These are phyloP conservation scores for Botrytis fabae DNA, from an alignment of 2,329 filamentous ascomycete species.

Conservation along the genomic window DNA sequence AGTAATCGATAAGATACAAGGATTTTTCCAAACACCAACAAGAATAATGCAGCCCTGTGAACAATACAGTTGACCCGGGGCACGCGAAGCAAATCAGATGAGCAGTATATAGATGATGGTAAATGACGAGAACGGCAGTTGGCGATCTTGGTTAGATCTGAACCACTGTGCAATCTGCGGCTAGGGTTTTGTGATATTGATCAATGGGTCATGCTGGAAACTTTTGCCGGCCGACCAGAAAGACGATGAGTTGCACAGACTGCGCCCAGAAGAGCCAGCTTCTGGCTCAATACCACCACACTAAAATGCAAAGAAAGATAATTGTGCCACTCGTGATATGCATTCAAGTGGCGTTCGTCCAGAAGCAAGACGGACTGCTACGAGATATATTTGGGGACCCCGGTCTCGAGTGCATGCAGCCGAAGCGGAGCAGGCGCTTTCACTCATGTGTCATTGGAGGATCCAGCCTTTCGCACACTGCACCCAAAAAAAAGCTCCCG, in stretches of 20 bases:
- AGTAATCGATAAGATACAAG: background rate
- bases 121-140: constrained; percentile 23
- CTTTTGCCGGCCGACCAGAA: constrained; percentile 21
- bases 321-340: constrained; percentile 19
- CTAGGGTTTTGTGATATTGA: constrained; percentile 16
- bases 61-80: constrained; percentile 8
- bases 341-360: background rate
- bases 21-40: constrained; percentile 4
- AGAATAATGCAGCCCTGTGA: constrained; percentile 22
- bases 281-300: constrained; percentile 11
- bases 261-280: constrained; percentile 10
- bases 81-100: constrained; percentile 22
- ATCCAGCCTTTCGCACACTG: background rate
- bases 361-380: constrained; percentile 3
- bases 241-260: background rate
- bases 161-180: constrained; percentile 19
- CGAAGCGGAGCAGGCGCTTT: constrained; percentile 12
- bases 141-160: constrained; percentile 24
- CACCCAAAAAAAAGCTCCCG: constrained; percentile 9
- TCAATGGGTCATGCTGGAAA: constrained; percentile 22
- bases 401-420: constrained; percentile 13
- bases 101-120: background rate
- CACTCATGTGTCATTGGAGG: background rate
- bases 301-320: background rate
- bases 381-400: background rate